Conservation (phyloP, 2,329 filamentous ascomycete species). For the Penicillium fuscoglaucum region DNA sequence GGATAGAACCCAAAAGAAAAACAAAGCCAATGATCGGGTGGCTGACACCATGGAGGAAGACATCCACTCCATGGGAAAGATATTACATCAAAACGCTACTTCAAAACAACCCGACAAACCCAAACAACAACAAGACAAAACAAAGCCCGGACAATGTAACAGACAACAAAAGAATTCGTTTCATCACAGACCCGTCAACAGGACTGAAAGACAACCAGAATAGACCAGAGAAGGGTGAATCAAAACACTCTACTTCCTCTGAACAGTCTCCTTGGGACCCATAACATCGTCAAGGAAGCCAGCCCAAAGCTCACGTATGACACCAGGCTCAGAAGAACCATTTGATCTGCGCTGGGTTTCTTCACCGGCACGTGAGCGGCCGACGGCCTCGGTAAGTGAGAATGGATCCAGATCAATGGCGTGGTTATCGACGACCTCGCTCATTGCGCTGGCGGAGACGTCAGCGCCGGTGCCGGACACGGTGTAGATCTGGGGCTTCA, state of each 20-base stretch:
- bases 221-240: neutral
- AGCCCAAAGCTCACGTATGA: conserved; percentile 38
- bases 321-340: conserved; percentile 29
- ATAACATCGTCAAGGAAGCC: conserved; percentile 42
- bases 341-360: conserved; percentile 40
- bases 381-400: conserved; percentile 54
- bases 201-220: conserved; percentile 4
- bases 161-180: neutral
- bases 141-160: neutral
- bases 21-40: neutral
- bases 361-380: conserved; percentile 40
- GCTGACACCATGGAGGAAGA: conserved; percentile 5
- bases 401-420: conserved; percentile 58
- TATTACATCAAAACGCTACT: conserved; percentile 26
- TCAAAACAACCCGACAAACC: conserved; percentile 5
- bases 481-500: conserved; percentile 59
- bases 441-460: conserved; percentile 55
- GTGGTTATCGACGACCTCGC: conserved; percentile 59
- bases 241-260: conserved; percentile 19
- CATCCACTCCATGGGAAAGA: conserved; percentile 9
- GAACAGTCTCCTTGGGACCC: conserved; percentile 32
- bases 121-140: conserved; percentile 2
- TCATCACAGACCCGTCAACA: conserved; percentile 15
- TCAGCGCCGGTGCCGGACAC: conserved; percentile 47
- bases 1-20: neutral